Percentiles rank a stretch among this genome's conserved stretches.
phyloP scores from a whole-genome alignment of 805 yeast species.

The Lipomyces chichibuensis region DNA sequence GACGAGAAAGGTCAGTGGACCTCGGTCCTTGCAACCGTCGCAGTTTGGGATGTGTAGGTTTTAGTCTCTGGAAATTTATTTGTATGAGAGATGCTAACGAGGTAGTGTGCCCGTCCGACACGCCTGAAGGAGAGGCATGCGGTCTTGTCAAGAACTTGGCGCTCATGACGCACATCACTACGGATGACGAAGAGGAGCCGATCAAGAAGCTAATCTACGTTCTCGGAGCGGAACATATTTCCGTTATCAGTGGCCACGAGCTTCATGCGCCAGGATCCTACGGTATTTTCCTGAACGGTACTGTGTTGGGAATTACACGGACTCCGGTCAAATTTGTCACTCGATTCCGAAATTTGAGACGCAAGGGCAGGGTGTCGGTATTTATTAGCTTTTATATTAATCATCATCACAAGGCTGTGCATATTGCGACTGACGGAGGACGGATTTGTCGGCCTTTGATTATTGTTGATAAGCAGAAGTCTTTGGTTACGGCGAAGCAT shows the following conservation, averaged over 20 bases:
- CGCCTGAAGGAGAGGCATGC: constrained; percentile 99
- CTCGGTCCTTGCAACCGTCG: constrained; percentile 97
- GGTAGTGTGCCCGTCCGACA: constrained; percentile 91
- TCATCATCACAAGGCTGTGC: constrained; percentile 88
- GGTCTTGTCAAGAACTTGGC: constrained; percentile 97
- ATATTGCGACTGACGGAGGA: constrained; percentile 98
- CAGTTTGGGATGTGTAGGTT: constrained; percentile 87
- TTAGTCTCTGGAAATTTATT: not conserved
- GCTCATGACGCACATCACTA: constrained; percentile 96
- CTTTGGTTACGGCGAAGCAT: constrained; percentile 75
- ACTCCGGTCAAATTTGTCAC: constrained; percentile 82
- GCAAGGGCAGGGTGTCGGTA: constrained; percentile 83
- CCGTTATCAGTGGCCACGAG: constrained; percentile 77
- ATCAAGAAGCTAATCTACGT: constrained; percentile 72
- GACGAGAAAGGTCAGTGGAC: constrained; percentile 96
- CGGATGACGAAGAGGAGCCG: constrained; percentile 96
- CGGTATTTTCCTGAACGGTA: constrained; percentile 92
- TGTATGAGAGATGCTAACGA: not conserved
- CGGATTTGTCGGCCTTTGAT: constrained; percentile 96
- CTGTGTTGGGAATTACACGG: constrained; percentile 85
- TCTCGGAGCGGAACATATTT: constrained; percentile 87
- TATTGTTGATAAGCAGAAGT: constrained; percentile 71
- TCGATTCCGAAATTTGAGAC: constrained; percentile 76
- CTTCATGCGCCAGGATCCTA: constrained; percentile 76
- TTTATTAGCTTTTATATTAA: constrained; percentile 90